Percentiles rank a stretch among this genome's conserved stretches.
Conservation (phyloP, 768 basidiomycete species). For the Macrolepiota dolichaula region DNA sequence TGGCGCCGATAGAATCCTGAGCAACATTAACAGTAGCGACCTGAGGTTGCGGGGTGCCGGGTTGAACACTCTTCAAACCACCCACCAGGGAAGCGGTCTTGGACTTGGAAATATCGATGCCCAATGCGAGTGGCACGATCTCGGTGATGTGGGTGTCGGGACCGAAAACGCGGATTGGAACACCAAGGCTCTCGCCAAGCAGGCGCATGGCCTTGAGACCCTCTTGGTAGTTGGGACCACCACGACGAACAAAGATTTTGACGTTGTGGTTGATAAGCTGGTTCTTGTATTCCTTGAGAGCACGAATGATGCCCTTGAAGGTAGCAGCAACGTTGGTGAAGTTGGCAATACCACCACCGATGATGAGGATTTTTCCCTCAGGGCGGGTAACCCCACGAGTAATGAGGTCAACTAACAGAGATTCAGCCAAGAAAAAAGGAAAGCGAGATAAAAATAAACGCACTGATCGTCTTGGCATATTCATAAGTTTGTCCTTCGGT, state of each 20-base stretch:
- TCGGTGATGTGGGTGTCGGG: conserved; percentile 99
- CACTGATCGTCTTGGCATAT: conserved; percentile 97
- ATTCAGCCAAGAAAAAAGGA: conserved; percentile 5
- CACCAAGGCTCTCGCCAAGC: conserved; percentile 94
- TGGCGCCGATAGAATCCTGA: conserved; percentile 56
- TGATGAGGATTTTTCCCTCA: conserved; percentile 97
- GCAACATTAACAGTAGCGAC: conserved; percentile 36
- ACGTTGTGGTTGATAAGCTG: conserved; percentile 82
- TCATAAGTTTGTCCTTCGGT: conserved; percentile 99
- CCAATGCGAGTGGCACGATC: conserved; percentile 97
- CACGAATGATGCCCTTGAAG: conserved; percentile 99
- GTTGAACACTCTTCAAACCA: conserved; percentile 34
- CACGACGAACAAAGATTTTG: conserved; percentile 95
- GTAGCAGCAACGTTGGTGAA: conserved; percentile 99
- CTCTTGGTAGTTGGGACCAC: conserved; percentile 99
- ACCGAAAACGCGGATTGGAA: conserved; percentile 95
- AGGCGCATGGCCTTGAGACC: conserved; percentile 96
- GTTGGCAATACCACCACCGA: conserved; percentile 99
- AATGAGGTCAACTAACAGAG: conserved; percentile 76
- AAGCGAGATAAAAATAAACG: conserved; percentile 26
- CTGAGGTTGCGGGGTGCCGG: conserved; percentile 34
- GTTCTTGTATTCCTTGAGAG: conserved; percentile 89
- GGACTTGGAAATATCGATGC: conserved; percentile 52
- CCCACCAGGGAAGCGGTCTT: conserved; percentile 29
- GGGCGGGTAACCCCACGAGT: conserved; percentile 82